A percentile compares a stretch with the other conserved stretches of the same genome.
phyloP scores from a whole-genome alignment of 331 rosid species.

The Pyracantha coccinea region DNA sequence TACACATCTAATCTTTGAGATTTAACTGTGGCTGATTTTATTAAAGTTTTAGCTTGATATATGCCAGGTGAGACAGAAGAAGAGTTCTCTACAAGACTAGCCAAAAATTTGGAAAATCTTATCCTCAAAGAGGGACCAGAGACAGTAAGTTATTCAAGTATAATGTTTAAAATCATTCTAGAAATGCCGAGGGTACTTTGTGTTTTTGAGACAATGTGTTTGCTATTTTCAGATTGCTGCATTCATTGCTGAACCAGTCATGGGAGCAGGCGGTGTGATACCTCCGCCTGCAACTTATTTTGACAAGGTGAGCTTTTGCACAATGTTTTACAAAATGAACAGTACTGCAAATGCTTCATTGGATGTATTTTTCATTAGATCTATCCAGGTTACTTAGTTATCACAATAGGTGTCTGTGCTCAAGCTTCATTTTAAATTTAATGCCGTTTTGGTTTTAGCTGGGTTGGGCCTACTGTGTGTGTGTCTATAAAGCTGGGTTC shows the following conservation, averaged over 20 bases:
- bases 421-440: too few relatives aligned
- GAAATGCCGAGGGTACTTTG: not conserved
- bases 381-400: too few relatives aligned
- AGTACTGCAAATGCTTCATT: too few relatives aligned
- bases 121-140: slow-evolving; percentile 93
- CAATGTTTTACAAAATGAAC: too few relatives aligned
- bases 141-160: slow-evolving; percentile 39
- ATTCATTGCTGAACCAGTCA: slow-evolving; percentile 92
- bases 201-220: not conserved
- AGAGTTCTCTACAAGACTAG: slow-evolving; percentile 84
- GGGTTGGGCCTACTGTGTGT: too few relatives aligned
- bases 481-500: too few relatives aligned
- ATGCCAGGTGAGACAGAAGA: slow-evolving; percentile 90
- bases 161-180: not conserved
- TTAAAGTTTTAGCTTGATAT: slow-evolving; percentile 12
- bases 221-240: slow-evolving; percentile 73
- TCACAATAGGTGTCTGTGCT: too few relatives aligned
- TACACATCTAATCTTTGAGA: not conserved
- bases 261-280: slow-evolving; percentile 97
- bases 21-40: slow-evolving; percentile 4
- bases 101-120: slow-evolving; percentile 72
- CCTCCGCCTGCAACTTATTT: slow-evolving; percentile 87
- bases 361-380: too few relatives aligned
- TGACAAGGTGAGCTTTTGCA: slow-evolving; percentile 55
- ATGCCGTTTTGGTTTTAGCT: too few relatives aligned